Conservation (phyloP, 1,284 basidiomycete genomes). For the Leccinum pachyderme region DNA sequence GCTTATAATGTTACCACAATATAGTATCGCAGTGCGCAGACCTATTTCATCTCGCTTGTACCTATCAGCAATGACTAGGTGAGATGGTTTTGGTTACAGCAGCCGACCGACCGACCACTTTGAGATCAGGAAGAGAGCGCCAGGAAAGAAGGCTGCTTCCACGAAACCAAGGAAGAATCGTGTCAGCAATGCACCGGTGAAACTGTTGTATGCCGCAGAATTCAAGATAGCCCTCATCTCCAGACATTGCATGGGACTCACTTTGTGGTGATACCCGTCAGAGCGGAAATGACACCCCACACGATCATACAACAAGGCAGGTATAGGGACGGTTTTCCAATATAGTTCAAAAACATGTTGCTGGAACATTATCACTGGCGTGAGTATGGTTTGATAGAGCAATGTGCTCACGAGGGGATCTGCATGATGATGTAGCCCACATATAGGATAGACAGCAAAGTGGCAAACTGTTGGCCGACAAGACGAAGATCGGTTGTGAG, state of each 20-base stretch:
- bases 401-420: slow-evolving; percentile 41
- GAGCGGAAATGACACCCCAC: slow-evolving; percentile 67
- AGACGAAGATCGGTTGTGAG: slow-evolving; percentile 24
- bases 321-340: slow-evolving; percentile 74
- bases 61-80: slow-evolving; percentile 46
- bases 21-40: slow-evolving; percentile 70
- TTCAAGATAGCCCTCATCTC: not conserved
- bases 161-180: slow-evolving; percentile 73
- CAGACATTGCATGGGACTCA: slow-evolving; percentile 26
- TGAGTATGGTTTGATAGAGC: not conserved
- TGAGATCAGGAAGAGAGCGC: slow-evolving; percentile 65
- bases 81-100: slow-evolving; percentile 8
- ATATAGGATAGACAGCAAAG: slow-evolving; percentile 71
- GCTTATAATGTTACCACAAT: slow-evolving; percentile 54
- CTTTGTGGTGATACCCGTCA: slow-evolving; percentile 63
- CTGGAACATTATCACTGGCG: slow-evolving; percentile 33
- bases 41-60: slow-evolving; percentile 54
- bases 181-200: slow-evolving; percentile 64
- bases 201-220: slow-evolving; percentile 40
- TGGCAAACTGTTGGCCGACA: slow-evolving; percentile 57
- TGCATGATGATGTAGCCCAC: slow-evolving; percentile 68
- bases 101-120: slow-evolving; percentile 66
- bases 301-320: slow-evolving; percentile 69
- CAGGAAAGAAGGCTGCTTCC: slow-evolving; percentile 77
- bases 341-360: slow-evolving; percentile 72